phyloP scores from a whole-genome alignment of 371 early-diverging fungal genomes.

The Blastocladiella emersonii region DNA sequence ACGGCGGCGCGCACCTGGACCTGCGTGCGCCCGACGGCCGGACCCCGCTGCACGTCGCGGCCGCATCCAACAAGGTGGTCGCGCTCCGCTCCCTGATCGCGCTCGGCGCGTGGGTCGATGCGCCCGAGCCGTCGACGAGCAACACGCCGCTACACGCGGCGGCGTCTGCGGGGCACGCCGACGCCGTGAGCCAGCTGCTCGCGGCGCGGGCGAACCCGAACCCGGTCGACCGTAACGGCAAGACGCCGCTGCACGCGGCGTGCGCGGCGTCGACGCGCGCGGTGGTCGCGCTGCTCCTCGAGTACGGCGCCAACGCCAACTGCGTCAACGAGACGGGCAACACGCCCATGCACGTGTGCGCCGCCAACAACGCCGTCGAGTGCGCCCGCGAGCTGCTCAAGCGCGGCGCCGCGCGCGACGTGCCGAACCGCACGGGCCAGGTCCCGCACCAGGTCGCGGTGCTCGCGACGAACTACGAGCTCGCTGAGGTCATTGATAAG shows the following conservation, averaged over 20 bases:
- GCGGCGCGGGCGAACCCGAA: slow-evolving; percentile 23
- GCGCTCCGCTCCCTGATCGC: slow-evolving; percentile 20
- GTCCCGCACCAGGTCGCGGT: slow-evolving; percentile 25
- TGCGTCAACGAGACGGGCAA: slow-evolving; percentile 30
- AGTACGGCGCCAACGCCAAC: slow-evolving; percentile 25
- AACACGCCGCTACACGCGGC: slow-evolving; percentile 31
- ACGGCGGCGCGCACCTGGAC: slow-evolving; percentile 28
- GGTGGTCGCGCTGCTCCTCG: slow-evolving; percentile 23
- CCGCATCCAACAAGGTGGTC: slow-evolving; percentile 21
- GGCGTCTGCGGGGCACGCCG: slow-evolving; percentile 18
- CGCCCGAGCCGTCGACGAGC: slow-evolving; percentile 13
- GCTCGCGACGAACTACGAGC: slow-evolving; percentile 21
- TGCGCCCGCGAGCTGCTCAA: slow-evolving; percentile 26
- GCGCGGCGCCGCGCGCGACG: slow-evolving; percentile 24
- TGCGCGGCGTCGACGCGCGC: slow-evolving; percentile 20
- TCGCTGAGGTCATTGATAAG: slow-evolving; percentile 24
- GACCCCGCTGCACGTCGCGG: slow-evolving; percentile 31
- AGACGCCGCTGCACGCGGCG: slow-evolving; percentile 29
- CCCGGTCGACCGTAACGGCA: slow-evolving; percentile 24
- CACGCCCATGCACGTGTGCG: slow-evolving; percentile 34
- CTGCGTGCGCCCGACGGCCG: slow-evolving; percentile 27
- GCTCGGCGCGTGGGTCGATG: slow-evolving; percentile 28
- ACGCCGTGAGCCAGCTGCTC: slow-evolving; percentile 23
- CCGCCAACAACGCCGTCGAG: slow-evolving; percentile 25
- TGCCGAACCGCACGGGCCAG: slow-evolving; percentile 25